A percentile compares a stretch with the other conserved stretches of the same genome.
These are phyloP conservation scores for Thelephora terrestris DNA, from an alignment of 1,284 basidiomycete species.

Conservation along the genomic window DNA sequence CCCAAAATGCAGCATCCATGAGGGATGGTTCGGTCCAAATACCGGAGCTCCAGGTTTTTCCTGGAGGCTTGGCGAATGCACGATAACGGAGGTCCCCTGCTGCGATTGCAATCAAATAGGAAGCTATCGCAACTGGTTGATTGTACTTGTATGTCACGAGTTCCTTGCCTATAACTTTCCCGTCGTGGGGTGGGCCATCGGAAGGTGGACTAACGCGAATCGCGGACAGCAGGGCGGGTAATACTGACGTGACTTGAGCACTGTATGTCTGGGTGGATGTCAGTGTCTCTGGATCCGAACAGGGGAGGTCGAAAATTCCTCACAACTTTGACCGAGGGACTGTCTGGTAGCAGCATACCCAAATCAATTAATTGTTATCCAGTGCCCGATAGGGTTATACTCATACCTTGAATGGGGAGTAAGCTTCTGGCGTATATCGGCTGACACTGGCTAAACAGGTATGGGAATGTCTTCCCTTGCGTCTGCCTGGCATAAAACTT, in stretches of 20 bases:
- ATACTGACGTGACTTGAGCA: slow-evolving; percentile 62
- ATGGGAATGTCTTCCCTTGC: slow-evolving; percentile 78
- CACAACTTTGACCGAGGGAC: slow-evolving; percentile 51
- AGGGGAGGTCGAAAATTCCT: background rate
- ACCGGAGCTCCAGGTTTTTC: slow-evolving; percentile 70
- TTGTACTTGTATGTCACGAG: slow-evolving; percentile 55
- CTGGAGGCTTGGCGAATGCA: slow-evolving; percentile 47
- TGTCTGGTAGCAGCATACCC: slow-evolving; percentile 30
- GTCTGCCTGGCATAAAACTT: slow-evolving; percentile 57
- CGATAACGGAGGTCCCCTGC: slow-evolving; percentile 75
- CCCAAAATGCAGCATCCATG: slow-evolving; percentile 76
- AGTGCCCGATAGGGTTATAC: background rate
- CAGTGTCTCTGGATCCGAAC: slow-evolving; percentile 10
- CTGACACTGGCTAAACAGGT: slow-evolving; percentile 92
- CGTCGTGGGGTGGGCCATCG: slow-evolving; percentile 53
- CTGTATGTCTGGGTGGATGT: slow-evolving; percentile 54
- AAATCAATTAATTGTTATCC: slow-evolving; percentile 1
- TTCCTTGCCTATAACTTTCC: slow-evolving; percentile 63
- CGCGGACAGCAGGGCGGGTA: slow-evolving; percentile 81
- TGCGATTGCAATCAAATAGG: slow-evolving; percentile 84
- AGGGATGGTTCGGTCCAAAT: slow-evolving; percentile 86
- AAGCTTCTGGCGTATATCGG: slow-evolving; percentile 83
- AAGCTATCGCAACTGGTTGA: slow-evolving; percentile 76
- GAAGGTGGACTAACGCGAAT: slow-evolving; percentile 67
- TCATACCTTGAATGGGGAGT: slow-evolving; percentile 72